A percentile compares a stretch with the other conserved stretches of the same genome.
Evolutionary conservation across 129 eudicot species (phyloP).

Genomic region (Erigeron canadensis): DNA sequence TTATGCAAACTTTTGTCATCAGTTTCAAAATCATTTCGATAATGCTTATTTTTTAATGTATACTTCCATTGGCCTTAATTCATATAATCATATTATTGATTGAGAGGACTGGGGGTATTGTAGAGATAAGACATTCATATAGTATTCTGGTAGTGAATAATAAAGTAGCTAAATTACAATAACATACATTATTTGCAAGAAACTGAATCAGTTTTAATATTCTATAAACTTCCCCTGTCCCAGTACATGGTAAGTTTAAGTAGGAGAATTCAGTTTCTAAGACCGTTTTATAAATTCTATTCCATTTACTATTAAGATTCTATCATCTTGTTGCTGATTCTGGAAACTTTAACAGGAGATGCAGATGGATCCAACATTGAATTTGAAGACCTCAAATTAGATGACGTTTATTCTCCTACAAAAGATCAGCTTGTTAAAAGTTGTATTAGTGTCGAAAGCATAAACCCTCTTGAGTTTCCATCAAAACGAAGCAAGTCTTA

Average conservation of each 20-base stretch:
- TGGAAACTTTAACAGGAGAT: constrained; percentile 34
- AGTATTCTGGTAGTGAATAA: neutral
- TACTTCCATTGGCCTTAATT: too few relatives aligned
- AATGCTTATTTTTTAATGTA: neutral
- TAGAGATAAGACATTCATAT: neutral
- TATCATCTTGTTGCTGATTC: neutral
- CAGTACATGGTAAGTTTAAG: neutral
- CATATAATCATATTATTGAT: too few relatives aligned
- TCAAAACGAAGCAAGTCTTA: constrained; percentile 50
- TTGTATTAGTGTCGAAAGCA: constrained; percentile 28
- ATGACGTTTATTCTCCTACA: constrained; percentile 34
- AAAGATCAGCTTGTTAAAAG: constrained; percentile 30
- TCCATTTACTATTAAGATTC: neutral
- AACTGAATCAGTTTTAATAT: neutral
- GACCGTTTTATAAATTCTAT: neutral
- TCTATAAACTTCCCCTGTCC: neutral
- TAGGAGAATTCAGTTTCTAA: neutral
- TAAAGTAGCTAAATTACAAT: neutral
- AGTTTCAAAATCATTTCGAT: neutral
- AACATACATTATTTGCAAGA: neutral
- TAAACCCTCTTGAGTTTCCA: constrained; percentile 11
- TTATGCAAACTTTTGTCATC: neutral
- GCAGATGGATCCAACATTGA: constrained; percentile 21
- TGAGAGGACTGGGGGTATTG: neutral
- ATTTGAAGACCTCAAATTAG: constrained; percentile 36